These are phyloP conservation scores for Leptographium lundbergii DNA, from an alignment of 2,329 filamentous ascomycete genomes.

Conservation along the genomic window DNA sequence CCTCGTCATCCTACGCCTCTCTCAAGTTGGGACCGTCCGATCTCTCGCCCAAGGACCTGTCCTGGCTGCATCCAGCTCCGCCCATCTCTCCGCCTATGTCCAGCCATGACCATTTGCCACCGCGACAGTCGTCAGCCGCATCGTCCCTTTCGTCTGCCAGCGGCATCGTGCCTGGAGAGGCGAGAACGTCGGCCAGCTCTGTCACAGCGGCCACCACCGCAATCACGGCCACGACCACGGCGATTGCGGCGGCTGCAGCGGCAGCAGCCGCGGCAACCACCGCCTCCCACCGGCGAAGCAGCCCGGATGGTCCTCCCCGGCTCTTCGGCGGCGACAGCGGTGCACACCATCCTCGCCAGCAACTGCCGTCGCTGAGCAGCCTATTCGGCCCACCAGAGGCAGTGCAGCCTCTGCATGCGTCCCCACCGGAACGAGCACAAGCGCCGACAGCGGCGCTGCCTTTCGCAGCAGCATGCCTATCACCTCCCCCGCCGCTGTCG, in stretches of 20 bases:
- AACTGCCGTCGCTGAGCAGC: constrained; percentile 44
- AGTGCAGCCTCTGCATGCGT: constrained; percentile 30
- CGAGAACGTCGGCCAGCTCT: background rate
- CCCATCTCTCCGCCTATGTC: constrained; percentile 44
- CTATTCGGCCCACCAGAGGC: constrained; percentile 38
- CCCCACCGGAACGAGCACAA: constrained; percentile 34
- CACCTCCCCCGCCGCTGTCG: constrained; percentile 1
- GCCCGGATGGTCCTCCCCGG: background rate
- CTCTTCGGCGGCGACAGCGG: constrained; percentile 3
- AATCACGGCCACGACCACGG: background rate
- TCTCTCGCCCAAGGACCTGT: constrained; percentile 25
- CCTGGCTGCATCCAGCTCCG: constrained; percentile 27
- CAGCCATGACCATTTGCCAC: constrained; percentile 36
- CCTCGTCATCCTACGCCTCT: constrained; percentile 5
- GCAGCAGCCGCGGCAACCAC: background rate
- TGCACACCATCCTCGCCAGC: constrained; percentile 24
- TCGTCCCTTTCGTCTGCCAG: background rate
- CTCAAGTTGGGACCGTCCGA: background rate
- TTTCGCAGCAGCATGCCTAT: constrained; percentile 2
- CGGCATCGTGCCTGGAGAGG: constrained; percentile 19
- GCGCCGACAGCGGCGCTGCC: constrained; percentile 8
- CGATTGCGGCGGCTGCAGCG: background rate
- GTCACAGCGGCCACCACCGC: background rate
- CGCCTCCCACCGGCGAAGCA: constrained; percentile 15
- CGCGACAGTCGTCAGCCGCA: constrained; percentile 8